These are phyloP conservation scores for Rhizophora apiculata DNA, from an alignment of 345 rosid genomes.

Conservation along the genomic window DNA sequence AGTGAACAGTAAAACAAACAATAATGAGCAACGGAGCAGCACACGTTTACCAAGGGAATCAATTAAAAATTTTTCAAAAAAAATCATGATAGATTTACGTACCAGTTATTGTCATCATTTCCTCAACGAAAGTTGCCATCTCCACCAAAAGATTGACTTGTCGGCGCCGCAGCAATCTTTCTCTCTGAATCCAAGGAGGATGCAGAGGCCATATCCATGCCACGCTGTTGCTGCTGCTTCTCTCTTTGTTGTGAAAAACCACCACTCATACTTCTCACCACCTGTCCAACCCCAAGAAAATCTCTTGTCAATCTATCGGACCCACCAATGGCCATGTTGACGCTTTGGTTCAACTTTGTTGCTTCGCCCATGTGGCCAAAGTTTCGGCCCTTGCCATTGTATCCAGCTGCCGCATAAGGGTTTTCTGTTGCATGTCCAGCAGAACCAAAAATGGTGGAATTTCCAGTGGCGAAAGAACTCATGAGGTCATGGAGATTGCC, in stretches of 20 bases:
- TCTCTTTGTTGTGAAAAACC: constrained; percentile 23
- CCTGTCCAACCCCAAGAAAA: constrained; percentile 77
- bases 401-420: constrained; percentile 10
- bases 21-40: too few relatives aligned
- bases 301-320: constrained; percentile 68
- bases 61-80: neutral
- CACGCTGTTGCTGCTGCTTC: constrained; percentile 14
- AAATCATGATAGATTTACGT: constrained; percentile 10
- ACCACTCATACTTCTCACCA: constrained; percentile 38
- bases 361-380: constrained; percentile 21
- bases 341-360: constrained; percentile 23
- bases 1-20: neutral
- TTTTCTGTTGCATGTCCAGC: constrained; percentile 22
- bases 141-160: constrained; percentile 28
- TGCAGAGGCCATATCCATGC: constrained; percentile 7
- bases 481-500: constrained; percentile 55
- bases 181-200: constrained; percentile 29
- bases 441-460: constrained; percentile 35
- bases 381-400: neutral
- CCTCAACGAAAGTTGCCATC: constrained; percentile 22
- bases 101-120: constrained; percentile 17
- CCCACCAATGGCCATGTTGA: constrained; percentile 36
- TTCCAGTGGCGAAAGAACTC: constrained; percentile 45
- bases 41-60: constrained; percentile 22
- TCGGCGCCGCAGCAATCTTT: constrained; percentile 13